Conservation (phyloP, 306 rosid species). For the Corylus avellana region DNA sequence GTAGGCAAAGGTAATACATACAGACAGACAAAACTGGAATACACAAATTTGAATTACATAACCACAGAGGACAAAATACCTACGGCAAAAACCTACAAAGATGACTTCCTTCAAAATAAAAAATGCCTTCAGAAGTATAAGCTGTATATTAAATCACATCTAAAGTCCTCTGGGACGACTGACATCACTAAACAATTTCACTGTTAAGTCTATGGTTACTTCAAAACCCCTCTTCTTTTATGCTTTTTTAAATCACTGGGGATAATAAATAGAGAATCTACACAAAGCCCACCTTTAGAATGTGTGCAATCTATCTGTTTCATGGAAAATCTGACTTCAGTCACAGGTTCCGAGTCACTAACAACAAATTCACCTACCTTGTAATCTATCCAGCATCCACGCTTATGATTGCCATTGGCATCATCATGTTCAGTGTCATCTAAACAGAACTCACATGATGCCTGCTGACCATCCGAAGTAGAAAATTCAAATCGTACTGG, state of each 20-base stretch:
- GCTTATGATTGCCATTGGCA: constrained; percentile 58
- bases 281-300: constrained; percentile 93
- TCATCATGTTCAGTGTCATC: constrained; percentile 58
- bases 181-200: constrained; percentile 19
- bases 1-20: constrained; percentile 28
- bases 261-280: constrained; percentile 81
- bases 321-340: constrained; percentile 86
- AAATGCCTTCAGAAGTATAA: constrained; percentile 28
- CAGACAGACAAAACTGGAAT: constrained; percentile 32
- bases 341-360: constrained; percentile 51
- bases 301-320: constrained; percentile 97
- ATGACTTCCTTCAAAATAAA: constrained; percentile 34
- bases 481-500: constrained; percentile 75
- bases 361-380: constrained; percentile 92
- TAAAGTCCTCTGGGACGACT: constrained; percentile 27
- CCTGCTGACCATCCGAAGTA: constrained; percentile 73
- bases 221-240: constrained; percentile 48
- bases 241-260: constrained; percentile 68
- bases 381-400: constrained; percentile 91
- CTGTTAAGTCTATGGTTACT: constrained; percentile 33
- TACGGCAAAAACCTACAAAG: constrained; percentile 38
- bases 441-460: constrained; percentile 62
- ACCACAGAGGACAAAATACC: constrained; percentile 32
- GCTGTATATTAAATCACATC: constrained; percentile 42
- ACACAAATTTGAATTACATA: constrained; percentile 28